Evolutionary conservation across 2,329 filamentous ascomycete genomes (phyloP).

Genomic region (Paramyrothecium sp.): DNA sequence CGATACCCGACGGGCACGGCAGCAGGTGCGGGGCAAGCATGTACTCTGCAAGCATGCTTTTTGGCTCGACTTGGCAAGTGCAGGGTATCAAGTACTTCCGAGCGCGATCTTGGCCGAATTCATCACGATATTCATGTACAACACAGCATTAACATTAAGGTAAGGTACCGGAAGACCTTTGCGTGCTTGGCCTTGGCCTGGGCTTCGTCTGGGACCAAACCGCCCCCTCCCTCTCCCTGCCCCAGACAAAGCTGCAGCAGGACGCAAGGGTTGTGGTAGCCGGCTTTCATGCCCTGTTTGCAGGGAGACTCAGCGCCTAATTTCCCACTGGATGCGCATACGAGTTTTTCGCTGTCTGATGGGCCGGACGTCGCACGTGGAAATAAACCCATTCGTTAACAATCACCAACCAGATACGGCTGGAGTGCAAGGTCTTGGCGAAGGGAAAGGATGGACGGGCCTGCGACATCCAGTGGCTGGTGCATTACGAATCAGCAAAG

Average conservation of each 20-base stretch:
- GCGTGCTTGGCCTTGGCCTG: not conserved
- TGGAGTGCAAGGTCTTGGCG: no score
- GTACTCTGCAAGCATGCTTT: not conserved
- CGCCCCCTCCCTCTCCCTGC: not conserved
- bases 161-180: not conserved
- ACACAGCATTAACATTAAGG: no score
- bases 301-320: not conserved
- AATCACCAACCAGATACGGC: no score
- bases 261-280: not conserved
- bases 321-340: not conserved
- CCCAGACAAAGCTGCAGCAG: not conserved
- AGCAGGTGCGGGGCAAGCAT: not conserved
- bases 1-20: not conserved
- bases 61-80: not conserved
- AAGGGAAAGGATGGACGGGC: no score
- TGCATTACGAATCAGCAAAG: no score
- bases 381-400: not conserved
- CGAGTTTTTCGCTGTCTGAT: not conserved
- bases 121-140: not conserved
- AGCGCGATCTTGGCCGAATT: not conserved
- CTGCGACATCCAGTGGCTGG: no score
- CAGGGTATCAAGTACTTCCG: not conserved
- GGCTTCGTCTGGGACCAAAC: not conserved
- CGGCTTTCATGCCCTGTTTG: not conserved
- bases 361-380: not conserved